phyloP scores from a whole-genome alignment of 495 filamentous ascomycete genomes.

The Podospora sp. region DNA sequence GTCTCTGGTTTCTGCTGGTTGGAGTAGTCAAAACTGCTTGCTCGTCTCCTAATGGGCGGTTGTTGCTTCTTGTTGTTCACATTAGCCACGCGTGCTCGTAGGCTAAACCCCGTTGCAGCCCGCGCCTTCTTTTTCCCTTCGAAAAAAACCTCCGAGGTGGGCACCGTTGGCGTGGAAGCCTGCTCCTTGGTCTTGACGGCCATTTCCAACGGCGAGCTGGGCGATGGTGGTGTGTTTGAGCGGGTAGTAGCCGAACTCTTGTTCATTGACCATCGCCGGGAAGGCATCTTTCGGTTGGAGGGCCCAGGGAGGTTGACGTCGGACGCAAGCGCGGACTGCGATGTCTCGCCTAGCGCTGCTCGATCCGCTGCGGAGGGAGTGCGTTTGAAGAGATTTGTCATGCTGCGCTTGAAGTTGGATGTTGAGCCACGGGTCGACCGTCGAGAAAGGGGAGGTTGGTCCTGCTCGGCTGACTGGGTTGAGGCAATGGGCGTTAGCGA shows the following conservation, averaged over 20 bases:
- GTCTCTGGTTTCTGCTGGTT: constrained; percentile 25
- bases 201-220: constrained; percentile 46
- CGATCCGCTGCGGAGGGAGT: constrained; percentile 39
- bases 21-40: constrained; percentile 42
- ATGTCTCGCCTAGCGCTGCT: constrained; percentile 7
- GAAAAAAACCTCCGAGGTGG: constrained; percentile 43
- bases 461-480: constrained; percentile 28
- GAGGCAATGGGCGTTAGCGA: constrained; percentile 25
- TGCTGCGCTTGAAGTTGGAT: constrained; percentile 41
- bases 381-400: constrained; percentile 38
- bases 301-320: constrained; percentile 28
- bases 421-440: constrained; percentile 42
- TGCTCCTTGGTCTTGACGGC: constrained; percentile 33
- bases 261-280: constrained; percentile 51
- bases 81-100: constrained; percentile 43
- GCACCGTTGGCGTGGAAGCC: constrained; percentile 40
- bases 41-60: constrained; percentile 33
- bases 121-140: constrained; percentile 45
- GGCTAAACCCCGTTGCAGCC: constrained; percentile 50
- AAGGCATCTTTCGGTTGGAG: constrained; percentile 31
- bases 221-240: constrained; percentile 57
- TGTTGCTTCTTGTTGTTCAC: constrained; percentile 16
- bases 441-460: constrained; percentile 35
- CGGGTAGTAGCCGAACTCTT: constrained; percentile 51
- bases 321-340: constrained; percentile 17